Evolutionary conservation across 768 basidiomycete genomes (phyloP).

Genomic region (Suillus ampliporus): DNA sequence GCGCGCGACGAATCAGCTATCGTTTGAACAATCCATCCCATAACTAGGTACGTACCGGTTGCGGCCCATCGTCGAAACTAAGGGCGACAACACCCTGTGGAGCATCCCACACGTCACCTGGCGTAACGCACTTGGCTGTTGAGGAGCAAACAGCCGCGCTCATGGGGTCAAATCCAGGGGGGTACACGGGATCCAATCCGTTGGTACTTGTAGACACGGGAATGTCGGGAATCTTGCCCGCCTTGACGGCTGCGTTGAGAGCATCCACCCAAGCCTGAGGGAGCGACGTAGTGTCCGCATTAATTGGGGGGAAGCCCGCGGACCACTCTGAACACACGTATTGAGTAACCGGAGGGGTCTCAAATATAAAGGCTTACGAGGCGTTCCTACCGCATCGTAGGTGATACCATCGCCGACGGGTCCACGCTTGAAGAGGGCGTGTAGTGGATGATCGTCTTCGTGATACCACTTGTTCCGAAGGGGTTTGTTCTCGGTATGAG

Average conservation of each 20-base stretch:
- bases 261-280: conserved; percentile 78
- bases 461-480: conserved; percentile 64
- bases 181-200: conserved; percentile 43
- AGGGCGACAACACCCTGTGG: conserved; percentile 70
- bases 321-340: conserved; percentile 56
- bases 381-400: conserved; percentile 65
- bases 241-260: conserved; percentile 64
- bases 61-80: conserved; percentile 85
- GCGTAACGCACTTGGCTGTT: conserved; percentile 67
- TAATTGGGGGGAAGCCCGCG: conserved; percentile 58
- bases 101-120: conserved; percentile 77
- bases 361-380: conserved; percentile 45
- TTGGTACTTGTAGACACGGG: conserved; percentile 49
- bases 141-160: conserved; percentile 73
- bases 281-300: conserved; percentile 54
- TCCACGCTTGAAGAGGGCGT: conserved; percentile 66
- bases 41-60: conserved; percentile 40
- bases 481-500: conserved; percentile 23
- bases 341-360: conserved; percentile 10
- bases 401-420: conserved; percentile 46
- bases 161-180: conserved; percentile 43
- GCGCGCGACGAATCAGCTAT: conserved; percentile 4
- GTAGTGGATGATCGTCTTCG: conserved; percentile 58
- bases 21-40: conserved; percentile 7
- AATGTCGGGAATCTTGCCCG: conserved; percentile 77